Evolutionary conservation across 306 rosid genomes (phyloP).

Genomic region (Citrullus mucosospermus): DNA sequence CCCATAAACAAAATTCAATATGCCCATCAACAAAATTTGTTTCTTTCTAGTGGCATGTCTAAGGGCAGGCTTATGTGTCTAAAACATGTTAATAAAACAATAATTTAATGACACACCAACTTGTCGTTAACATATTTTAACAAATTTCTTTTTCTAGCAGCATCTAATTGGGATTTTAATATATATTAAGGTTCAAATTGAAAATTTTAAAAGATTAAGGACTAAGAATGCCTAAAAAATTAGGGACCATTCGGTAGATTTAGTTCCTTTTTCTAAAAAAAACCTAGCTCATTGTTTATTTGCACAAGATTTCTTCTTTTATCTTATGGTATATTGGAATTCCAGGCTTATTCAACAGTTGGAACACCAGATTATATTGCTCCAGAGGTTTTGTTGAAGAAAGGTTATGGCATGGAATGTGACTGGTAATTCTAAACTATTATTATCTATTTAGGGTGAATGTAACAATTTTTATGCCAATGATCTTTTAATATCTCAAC

Average conservation of each 20-base stretch:
- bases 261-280: background rate
- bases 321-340: conserved; percentile 17
- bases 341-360: conserved; percentile 99
- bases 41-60: background rate
- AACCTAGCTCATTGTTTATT: background rate
- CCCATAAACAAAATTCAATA: background rate
- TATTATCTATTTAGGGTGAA: background rate
- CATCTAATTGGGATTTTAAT: background rate
- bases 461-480: background rate
- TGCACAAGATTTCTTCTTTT: background rate
- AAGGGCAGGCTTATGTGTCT: background rate
- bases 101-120: background rate
- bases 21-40: background rate
- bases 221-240: background rate
- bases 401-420: conserved; percentile 97
- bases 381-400: conserved; percentile 96
- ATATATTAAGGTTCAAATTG: background rate
- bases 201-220: background rate
- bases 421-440: conserved; percentile 62
- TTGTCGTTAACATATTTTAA: background rate
- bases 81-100: background rate
- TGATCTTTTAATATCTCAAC: background rate
- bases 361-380: conserved; percentile 99
- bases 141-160: background rate
- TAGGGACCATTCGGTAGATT: background rate